Conservation (phyloP, 169 alveolate species). For the Amoebophrya sp. region DNA sequence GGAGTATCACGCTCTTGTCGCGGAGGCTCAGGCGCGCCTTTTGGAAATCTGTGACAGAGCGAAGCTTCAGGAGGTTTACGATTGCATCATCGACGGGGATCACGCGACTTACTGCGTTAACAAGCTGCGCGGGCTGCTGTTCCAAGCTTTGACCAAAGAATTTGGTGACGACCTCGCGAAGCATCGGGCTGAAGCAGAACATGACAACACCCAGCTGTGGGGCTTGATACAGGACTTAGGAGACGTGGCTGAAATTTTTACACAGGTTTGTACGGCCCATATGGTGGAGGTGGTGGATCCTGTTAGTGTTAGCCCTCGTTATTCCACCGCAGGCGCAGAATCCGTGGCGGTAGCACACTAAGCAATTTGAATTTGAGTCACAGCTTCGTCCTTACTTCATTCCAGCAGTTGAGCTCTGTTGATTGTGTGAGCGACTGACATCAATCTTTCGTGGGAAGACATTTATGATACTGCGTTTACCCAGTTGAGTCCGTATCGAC, state of each 20-base stretch:
- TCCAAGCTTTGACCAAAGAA: not conserved
- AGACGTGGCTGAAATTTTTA: not conserved
- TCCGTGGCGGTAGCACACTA: no score
- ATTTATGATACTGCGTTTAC: no score
- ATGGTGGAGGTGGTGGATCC: not conserved
- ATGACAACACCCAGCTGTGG: not conserved
- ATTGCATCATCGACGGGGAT: not conserved
- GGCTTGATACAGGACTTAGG: not conserved
- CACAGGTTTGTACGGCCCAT: not conserved
- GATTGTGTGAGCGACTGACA: no score
- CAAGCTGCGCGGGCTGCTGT: not conserved
- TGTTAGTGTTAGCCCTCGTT: not conserved
- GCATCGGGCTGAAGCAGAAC: not conserved
- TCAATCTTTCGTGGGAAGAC: no score
- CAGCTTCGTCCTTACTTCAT: no score
- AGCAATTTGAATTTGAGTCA: no score
- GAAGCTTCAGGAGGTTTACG: not conserved
- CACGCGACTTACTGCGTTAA: not conserved
- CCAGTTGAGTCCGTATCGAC: no score
- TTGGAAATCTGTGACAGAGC: not conserved
- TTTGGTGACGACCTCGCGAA: not conserved
- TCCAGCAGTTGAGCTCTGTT: no score
- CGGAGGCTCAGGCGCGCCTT: not conserved
- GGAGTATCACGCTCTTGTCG: not conserved
- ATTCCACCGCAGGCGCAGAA: no score